Evolutionary conservation across 352 stramenopile species (phyloP).

Genomic region (Phytophthora meadii): DNA sequence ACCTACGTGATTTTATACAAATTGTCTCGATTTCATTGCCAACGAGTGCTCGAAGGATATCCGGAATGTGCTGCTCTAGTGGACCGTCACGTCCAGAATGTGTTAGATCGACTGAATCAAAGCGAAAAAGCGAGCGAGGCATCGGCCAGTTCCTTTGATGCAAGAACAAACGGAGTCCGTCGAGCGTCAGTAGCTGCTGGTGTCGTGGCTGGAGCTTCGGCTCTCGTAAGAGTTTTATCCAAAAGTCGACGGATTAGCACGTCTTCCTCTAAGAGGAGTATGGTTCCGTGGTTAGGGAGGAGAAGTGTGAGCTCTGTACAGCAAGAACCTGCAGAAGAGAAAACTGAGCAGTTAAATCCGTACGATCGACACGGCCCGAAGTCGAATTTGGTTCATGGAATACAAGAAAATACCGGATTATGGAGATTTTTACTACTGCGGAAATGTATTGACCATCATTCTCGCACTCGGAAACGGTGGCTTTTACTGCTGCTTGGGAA

Average conservation of each 20-base stretch:
- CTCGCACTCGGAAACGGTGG: constrained; percentile 53
- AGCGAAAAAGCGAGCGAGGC: neutral
- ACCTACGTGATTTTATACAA: constrained; percentile 78
- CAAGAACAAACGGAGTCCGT: neutral
- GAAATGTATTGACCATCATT: constrained; percentile 59
- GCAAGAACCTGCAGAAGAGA: neutral
- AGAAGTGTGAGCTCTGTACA: constrained; percentile 10
- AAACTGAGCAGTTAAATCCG: neutral
- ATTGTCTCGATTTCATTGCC: constrained; percentile 61
- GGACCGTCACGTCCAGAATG: constrained; percentile 19
- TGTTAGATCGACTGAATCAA: constrained; percentile 20
- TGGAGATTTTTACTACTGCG: constrained; percentile 3
- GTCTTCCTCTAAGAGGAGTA: neutral
- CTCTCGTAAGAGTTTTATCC: constrained; percentile 9
- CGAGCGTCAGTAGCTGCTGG: constrained; percentile 12
- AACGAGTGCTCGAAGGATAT: constrained; percentile 63
- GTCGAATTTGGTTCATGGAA: neutral
- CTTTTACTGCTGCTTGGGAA: no score
- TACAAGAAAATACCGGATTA: neutral
- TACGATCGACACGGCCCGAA: constrained; percentile 6
- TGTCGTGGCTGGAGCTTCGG: constrained; percentile 9
- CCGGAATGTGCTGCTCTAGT: constrained; percentile 45
- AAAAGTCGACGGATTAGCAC: constrained; percentile 1
- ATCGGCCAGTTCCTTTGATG: neutral
- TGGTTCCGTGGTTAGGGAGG: constrained; percentile 3